Conservation (phyloP, 768 basidiomycete species). For the Chalciporus sphaerocephalus region DNA sequence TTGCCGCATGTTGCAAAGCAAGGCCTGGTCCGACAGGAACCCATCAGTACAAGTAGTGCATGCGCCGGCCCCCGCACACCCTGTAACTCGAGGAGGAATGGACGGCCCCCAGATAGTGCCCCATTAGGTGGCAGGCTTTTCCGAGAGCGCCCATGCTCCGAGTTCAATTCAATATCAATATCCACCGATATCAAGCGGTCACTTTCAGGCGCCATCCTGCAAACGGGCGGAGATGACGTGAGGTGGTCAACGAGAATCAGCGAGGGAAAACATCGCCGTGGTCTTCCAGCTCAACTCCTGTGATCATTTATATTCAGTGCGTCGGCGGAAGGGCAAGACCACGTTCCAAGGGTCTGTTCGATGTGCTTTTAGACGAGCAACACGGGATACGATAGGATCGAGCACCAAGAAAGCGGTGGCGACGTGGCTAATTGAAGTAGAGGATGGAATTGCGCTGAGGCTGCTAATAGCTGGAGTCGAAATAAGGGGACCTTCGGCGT, state of each 20-base stretch:
- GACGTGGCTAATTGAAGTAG: not conserved
- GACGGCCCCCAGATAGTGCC: slow-evolving; percentile 9
- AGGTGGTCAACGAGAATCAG: not conserved
- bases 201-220: slow-evolving; percentile 2
- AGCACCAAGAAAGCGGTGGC: not conserved
- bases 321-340: not conserved
- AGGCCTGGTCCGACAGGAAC: slow-evolving; percentile 16
- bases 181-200: slow-evolving; percentile 1
- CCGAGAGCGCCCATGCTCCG: not conserved
- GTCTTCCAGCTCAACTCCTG: too few species aligned
- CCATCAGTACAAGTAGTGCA: slow-evolving; percentile 2
- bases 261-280: not conserved
- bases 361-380: not conserved
- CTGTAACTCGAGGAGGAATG: slow-evolving; percentile 5
- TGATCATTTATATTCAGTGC: not conserved
- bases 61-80: slow-evolving; percentile 21
- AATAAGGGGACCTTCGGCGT: not conserved
- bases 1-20: slow-evolving; percentile 17
- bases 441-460: not conserved
- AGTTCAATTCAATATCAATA: too few species aligned
- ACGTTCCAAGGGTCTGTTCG: not conserved
- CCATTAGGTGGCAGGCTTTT: not conserved
- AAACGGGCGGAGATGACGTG: slow-evolving; percentile 21
- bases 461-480: not conserved
- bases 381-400: not conserved